These are phyloP conservation scores for Epichloe bromicola DNA, from an alignment of 2,329 filamentous ascomycete genomes.

Conservation along the genomic window DNA sequence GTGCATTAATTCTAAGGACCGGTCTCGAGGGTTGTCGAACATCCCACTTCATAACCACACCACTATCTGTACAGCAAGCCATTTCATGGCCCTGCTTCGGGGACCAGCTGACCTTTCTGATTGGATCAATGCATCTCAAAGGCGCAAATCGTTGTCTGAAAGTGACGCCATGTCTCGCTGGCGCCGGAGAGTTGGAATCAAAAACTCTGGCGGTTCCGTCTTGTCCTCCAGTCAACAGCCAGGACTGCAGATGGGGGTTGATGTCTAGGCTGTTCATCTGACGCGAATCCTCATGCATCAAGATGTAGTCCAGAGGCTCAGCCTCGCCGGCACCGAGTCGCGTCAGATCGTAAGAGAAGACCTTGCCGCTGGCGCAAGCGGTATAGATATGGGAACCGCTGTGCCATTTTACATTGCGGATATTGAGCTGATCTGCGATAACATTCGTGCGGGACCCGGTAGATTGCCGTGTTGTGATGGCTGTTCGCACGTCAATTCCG, in stretches of 20 bases:
- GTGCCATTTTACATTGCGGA: constrained; percentile 49
- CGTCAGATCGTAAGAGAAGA: constrained; percentile 49
- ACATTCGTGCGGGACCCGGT: constrained; percentile 27
- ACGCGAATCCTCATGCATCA: constrained; percentile 47
- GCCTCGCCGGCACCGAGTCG: constrained; percentile 31
- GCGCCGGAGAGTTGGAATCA: constrained; percentile 36
- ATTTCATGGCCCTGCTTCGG: constrained; percentile 48
- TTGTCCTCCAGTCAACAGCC: constrained; percentile 49
- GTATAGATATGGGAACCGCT: constrained; percentile 44
- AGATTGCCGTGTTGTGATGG: constrained; percentile 37
- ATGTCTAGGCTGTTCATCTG: constrained; percentile 52
- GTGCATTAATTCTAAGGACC: constrained; percentile 45
- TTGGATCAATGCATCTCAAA: constrained; percentile 26
- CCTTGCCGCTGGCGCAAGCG: constrained; percentile 50
- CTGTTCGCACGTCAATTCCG: constrained; percentile 43
- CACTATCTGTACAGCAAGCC: constrained; percentile 51
- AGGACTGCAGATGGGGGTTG: constrained; percentile 44
- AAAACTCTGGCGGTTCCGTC: constrained; percentile 51
- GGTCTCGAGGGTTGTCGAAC: constrained; percentile 40
- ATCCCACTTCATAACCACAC: constrained; percentile 52
- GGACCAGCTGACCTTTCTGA: constrained; percentile 53
- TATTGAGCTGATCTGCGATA: constrained; percentile 44
- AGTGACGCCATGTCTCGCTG: constrained; percentile 35
- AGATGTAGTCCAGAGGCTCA: constrained; percentile 39
- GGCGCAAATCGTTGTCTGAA: constrained; percentile 34